Evolutionary conservation across 495 filamentous ascomycete genomes (phyloP), one percentile per base, ranked within the genome.

Genomic region (Neurospora intermedia): DNA sequence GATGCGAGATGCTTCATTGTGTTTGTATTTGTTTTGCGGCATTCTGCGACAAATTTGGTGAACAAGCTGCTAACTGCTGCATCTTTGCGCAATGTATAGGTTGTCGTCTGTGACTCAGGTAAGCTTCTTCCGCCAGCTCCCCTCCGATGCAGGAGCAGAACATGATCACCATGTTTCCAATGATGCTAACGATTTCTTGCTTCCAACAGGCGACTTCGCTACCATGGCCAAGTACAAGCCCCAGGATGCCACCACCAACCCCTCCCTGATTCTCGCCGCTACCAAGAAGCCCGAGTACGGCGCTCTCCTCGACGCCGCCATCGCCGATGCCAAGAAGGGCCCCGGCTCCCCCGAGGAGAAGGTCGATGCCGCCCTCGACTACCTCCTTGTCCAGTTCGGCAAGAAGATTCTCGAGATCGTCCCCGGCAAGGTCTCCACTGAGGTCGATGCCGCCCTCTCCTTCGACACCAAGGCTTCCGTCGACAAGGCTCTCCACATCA

Each of bases 221-320:
- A 93, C 94, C 80, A 99, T 99, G 83, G 94, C 87, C 88, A 98
- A 99, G 87, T 99, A 99, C 90, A 96, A 97, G 89, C 96, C 96
- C 72, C 94, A 98, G 89, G 96, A 99, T 92, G 96, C 94, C 79
- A 98, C 94, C 80, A 99, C 96, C 83, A 99, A 99, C 88, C 96
- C 96, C 46, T 98, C 96, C 75, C 88, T 99, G 80, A 98, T 99
- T 84, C 89, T 99, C 81, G 94, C 93, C 77, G 96, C 96, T 72
- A 93, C 96, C 81, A 97, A 99, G 89, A 99, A 98, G 89, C 81
- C 92, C 80, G 94, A 97, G 82, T 99, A 99, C 82, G 94, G 94
- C 78, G 88, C 90, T 79, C 86, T 99, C 73, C 94, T 98, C 79
- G 94, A 99, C 78, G 84, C 87, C 69, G 94, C 96, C 73, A 88